Base-by-base conservation (phyloP, 164 flowering plant genomes). In the Liquidambar formosana region DNA sequence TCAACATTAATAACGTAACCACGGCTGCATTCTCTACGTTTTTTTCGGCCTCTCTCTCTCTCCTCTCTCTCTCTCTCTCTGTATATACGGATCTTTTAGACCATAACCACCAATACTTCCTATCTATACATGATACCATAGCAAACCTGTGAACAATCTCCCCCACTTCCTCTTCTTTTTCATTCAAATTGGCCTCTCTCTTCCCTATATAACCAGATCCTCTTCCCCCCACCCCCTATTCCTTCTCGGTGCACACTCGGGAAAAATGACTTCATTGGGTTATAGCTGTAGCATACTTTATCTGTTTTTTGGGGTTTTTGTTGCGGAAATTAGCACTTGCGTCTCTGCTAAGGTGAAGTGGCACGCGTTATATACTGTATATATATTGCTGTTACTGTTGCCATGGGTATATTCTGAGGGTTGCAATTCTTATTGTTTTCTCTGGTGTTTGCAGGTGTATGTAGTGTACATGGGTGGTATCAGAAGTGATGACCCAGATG, bases 381-480 rank as follows among this genome's bases (percentile, higher is more conserved):
- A n/a, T n/a, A n/a, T n/a, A n/a, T n/a, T n/a, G n/a, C n/a, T n/a
- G 27, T 41, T 27, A 18, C 45, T 19, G 16, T 33, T 33, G 41
- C 41, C 6, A 33, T 33, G 41, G 41, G 6, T 33, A 33, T 33
- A 33, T 33, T 33, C 41, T 33, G 41, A 33, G 41, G 6, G 41
- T 33, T 2, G 4, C 41, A 33, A 33, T 33, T 6, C 41, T 6
- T 33, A 2, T 2, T 33, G 41, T 33, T 56, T 49, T 18, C n/a
- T n/a, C n/a, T 57, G 61, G 21, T 48, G 11, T 70, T 48, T 77
- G 66, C 79, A 90, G 96, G 82, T 80, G 27, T 85, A 84, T 83
- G 86, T 88, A 46, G 96, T 90, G 53, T 90, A 90, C 70, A 84
- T 90, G 96, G 96, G 96, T 25, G 78, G 81, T 71, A 78, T 46